Evolutionary conservation across 2,329 filamentous ascomycete species (phyloP).

Genomic region (Leptographium procerum): DNA sequence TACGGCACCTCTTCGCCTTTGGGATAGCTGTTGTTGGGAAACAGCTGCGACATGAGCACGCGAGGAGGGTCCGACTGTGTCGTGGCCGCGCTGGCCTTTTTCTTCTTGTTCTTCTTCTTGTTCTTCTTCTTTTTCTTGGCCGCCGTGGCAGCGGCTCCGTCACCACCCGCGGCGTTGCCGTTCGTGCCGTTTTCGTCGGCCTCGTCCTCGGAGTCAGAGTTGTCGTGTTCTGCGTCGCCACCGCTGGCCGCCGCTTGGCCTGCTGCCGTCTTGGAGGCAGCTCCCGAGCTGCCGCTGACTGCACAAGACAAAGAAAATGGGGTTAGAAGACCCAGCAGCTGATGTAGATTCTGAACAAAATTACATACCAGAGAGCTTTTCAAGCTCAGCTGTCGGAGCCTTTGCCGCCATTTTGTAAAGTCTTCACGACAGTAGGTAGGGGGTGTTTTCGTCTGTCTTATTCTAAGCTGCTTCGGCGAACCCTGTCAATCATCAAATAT

Average conservation of each 20-base stretch:
- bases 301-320: neutral
- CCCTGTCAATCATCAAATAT: neutral
- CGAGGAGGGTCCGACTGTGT: slow-evolving; percentile 68
- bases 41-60: slow-evolving; percentile 61
- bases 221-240: neutral
- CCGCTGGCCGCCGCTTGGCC: neutral
- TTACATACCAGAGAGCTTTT: slow-evolving; percentile 3
- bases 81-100: slow-evolving; percentile 57
- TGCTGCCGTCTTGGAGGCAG: neutral
- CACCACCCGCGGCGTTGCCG: slow-evolving; percentile 9
- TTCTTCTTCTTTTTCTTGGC: slow-evolving; percentile 33
- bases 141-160: slow-evolving; percentile 24
- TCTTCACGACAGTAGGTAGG: neutral
- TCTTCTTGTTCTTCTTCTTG: slow-evolving; percentile 69
- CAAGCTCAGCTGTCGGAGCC: slow-evolving; percentile 1
- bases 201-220: slow-evolving; percentile 4
- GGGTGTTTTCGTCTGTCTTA: neutral
- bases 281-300: neutral
- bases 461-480: neutral
- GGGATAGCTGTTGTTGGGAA: slow-evolving; percentile 61
- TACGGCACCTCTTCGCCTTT: slow-evolving; percentile 72
- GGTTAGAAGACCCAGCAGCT: neutral
- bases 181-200: slow-evolving; percentile 9
- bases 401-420: slow-evolving; percentile 3
- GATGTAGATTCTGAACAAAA: neutral